These are phyloP conservation scores for Metschnikowia kofuensis DNA, from an alignment of 805 yeast genomes.

Conservation along the genomic window DNA sequence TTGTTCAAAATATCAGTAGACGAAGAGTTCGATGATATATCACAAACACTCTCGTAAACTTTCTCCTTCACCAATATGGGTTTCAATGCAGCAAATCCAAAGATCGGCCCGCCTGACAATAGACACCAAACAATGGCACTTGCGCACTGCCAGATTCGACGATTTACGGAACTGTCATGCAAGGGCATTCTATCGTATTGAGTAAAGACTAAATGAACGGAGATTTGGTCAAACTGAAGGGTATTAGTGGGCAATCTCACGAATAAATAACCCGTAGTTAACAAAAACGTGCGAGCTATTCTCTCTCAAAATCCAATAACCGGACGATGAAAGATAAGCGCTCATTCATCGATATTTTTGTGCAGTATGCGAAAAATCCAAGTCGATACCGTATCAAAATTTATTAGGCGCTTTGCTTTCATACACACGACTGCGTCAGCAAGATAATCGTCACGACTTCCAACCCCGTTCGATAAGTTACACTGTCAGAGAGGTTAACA, in stretches of 20 bases:
- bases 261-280: no score
- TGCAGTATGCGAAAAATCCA: background rate
- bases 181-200: slow-evolving; percentile 9
- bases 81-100: slow-evolving; percentile 59
- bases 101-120: slow-evolving; percentile 55
- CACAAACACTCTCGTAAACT: slow-evolving; percentile 44
- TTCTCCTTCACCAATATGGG: slow-evolving; percentile 50
- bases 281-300: no score
- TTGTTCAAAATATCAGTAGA: slow-evolving; percentile 10
- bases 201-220: no score
- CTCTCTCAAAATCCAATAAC: no score
- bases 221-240: no score
- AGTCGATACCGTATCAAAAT: no score
- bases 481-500: no score
- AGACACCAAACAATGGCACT: slow-evolving; percentile 57
- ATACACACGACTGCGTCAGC: no score
- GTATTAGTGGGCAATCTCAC: no score
- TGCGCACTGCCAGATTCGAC: slow-evolving; percentile 34
- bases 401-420: no score
- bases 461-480: no score
- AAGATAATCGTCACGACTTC: no score
- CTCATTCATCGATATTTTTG: background rate
- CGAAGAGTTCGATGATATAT: slow-evolving; percentile 16
- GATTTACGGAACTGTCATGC: slow-evolving; percentile 11
- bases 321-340: background rate